Evolutionary conservation across 768 basidiomycete genomes (phyloP).

Genomic region (Fomitopsis serialis): DNA sequence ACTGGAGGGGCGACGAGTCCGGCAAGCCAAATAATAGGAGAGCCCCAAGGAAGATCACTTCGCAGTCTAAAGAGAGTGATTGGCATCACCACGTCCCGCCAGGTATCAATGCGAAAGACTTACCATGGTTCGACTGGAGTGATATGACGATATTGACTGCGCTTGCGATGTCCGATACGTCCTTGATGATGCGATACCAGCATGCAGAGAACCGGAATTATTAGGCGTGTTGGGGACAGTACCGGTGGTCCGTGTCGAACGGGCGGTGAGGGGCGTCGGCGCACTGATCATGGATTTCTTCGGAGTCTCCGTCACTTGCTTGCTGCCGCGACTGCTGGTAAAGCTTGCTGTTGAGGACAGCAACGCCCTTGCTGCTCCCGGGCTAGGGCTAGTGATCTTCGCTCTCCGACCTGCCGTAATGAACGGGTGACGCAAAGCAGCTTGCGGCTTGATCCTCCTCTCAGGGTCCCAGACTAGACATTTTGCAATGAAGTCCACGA

Average conservation of each 20-base stretch:
- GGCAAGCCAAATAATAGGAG: slow-evolving; percentile 9
- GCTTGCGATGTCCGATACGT: slow-evolving; percentile 66
- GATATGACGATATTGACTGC: slow-evolving; percentile 67
- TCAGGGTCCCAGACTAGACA: slow-evolving; percentile 99
- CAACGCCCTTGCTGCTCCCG: slow-evolving; percentile 47
- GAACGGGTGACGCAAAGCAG: slow-evolving; percentile 89
- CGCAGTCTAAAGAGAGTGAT: slow-evolving; percentile 17
- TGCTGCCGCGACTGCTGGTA: slow-evolving; percentile 41
- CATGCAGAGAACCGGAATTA: slow-evolving; percentile 40
- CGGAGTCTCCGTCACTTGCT: slow-evolving; percentile 64
- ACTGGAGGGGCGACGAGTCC: slow-evolving; percentile 13
- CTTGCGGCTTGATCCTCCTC: slow-evolving; percentile 87
- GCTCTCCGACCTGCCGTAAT: slow-evolving; percentile 60
- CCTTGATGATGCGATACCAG: slow-evolving; percentile 54
- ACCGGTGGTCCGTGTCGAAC: slow-evolving; percentile 53
- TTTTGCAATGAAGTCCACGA: slow-evolving; percentile 94
- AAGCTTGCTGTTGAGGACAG: slow-evolving; percentile 49
- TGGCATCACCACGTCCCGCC: too few relatives aligned
- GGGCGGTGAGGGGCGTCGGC: slow-evolving; percentile 82
- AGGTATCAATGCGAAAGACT: slow-evolving; percentile 28
- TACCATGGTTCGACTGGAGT: slow-evolving; percentile 69
- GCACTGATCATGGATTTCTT: slow-evolving; percentile 90
- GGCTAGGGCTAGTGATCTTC: slow-evolving; percentile 38
- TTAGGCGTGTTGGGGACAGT: slow-evolving; percentile 54
- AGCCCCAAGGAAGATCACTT: slow-evolving; percentile 10